These are phyloP conservation scores for Anaeramoeba flamelloides DNA, from an alignment of 78 protist species.

Conservation along the genomic window DNA sequence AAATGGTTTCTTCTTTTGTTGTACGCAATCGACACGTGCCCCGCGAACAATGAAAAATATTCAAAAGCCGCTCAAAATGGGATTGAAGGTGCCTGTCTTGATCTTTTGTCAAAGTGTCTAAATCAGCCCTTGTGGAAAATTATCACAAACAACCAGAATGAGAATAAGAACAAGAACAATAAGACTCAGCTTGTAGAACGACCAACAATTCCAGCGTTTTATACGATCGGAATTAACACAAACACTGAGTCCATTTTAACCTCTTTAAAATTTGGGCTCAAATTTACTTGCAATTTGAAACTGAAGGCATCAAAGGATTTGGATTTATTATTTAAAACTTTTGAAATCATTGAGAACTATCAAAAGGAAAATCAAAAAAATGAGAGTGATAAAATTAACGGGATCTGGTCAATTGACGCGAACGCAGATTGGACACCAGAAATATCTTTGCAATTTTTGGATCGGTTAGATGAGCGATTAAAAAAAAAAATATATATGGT, in stretches of 20 bases:
- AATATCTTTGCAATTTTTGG: background rate
- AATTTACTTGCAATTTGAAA: background rate
- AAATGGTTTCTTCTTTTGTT: background rate
- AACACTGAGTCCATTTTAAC: background rate
- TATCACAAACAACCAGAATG: background rate
- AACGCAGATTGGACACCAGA: background rate
- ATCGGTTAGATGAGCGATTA: background rate
- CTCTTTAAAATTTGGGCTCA: background rate
- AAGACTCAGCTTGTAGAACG: too few species aligned
- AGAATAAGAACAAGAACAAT: too few species aligned
- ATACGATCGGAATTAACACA: background rate
- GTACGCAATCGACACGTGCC: background rate
- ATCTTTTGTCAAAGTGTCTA: background rate
- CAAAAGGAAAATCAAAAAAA: background rate
- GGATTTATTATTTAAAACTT: background rate
- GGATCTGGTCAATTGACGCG: background rate
- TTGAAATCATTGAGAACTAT: background rate
- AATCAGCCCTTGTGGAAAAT: background rate
- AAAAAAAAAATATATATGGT: background rate
- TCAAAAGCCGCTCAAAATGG: background rate
- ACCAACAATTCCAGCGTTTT: background rate
- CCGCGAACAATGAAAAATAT: background rate
- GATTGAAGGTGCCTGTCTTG: background rate
- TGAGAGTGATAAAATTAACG: background rate
- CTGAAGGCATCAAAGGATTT: background rate